phyloP scores from a whole-genome alignment of 441 rosid genomes.

The Manihot esculenta region DNA sequence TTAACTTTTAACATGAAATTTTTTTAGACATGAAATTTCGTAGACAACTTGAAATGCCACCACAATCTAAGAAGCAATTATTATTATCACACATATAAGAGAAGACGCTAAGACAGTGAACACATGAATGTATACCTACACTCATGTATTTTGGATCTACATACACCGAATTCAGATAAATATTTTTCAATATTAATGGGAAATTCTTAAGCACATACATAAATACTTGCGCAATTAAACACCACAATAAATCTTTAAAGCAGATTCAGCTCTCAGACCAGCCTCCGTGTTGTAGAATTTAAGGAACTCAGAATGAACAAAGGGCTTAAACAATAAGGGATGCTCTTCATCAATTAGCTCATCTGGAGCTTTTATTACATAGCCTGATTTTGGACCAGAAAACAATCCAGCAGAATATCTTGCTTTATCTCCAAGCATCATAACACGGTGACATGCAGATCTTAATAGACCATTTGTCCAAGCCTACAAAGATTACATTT shows the following conservation, averaged over 20 bases:
- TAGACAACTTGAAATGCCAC: too few species aligned
- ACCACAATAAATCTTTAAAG: conserved; percentile 55
- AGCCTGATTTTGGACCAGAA: conserved; percentile 51
- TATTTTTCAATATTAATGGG: too few species aligned
- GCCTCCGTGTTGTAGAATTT: conserved; percentile 48
- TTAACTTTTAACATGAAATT: too few species aligned
- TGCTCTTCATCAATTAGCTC: conserved; percentile 56
- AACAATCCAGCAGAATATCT: conserved; percentile 57
- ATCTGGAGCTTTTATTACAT: conserved; percentile 46
- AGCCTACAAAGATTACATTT: conserved; percentile 38
- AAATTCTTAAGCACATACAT: too few species aligned
- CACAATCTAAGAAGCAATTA: too few species aligned
- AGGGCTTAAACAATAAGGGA: conserved; percentile 56
- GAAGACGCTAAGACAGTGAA: too few species aligned
- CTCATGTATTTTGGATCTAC: too few species aligned
- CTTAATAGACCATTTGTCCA: conserved; percentile 54
- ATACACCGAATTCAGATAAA: too few species aligned
- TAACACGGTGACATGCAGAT: conserved; percentile 47
- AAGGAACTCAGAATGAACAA: conserved; percentile 50
- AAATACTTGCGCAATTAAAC: conserved; percentile 20
- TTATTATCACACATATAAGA: too few species aligned
- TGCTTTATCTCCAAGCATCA: conserved; percentile 50
- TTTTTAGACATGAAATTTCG: too few species aligned
- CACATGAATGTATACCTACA: too few species aligned
- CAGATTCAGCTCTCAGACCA: conserved; percentile 45